A percentile compares a stretch with the other conserved stretches of the same genome.
Conservation (phyloP, 2,329 filamentous ascomycete genomes). For the Neonectria coccinea region DNA sequence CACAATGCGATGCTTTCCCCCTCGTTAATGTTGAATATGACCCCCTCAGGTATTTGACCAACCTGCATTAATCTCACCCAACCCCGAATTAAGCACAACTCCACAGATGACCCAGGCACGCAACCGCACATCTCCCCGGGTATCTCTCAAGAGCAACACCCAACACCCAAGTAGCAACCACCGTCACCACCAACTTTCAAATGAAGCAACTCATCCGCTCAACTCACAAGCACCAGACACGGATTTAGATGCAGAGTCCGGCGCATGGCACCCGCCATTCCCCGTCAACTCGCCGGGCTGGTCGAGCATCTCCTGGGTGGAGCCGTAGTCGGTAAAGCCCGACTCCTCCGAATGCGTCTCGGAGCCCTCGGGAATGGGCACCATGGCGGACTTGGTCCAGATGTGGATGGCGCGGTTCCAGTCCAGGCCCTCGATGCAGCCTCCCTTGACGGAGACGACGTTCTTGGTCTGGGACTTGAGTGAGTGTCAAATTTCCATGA, state of each 20-base stretch:
- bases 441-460: slow-evolving; percentile 74
- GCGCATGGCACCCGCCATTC: slow-evolving; percentile 45
- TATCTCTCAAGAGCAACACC: slow-evolving; percentile 21
- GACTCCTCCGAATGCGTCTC: slow-evolving; percentile 69
- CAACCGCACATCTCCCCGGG: slow-evolving; percentile 23
- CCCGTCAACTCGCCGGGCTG: slow-evolving; percentile 57
- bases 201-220: slow-evolving; percentile 21
- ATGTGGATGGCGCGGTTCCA: slow-evolving; percentile 73
- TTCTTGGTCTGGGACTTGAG: slow-evolving; percentile 60
- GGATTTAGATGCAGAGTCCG: not conserved
- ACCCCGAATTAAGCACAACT: slow-evolving; percentile 11
- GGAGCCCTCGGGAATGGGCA: slow-evolving; percentile 74
- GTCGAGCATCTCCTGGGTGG: slow-evolving; percentile 60
- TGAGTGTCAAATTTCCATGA: slow-evolving; percentile 29
- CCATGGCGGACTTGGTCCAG: slow-evolving; percentile 75
- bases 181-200: not conserved
- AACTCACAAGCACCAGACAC: slow-evolving; percentile 20
- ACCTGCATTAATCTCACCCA: slow-evolving; percentile 5
- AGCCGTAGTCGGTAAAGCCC: slow-evolving; percentile 56
- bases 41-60: not conserved
- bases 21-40: not conserved
- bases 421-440: slow-evolving; percentile 72
- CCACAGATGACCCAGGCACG: slow-evolving; percentile 22
- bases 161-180: slow-evolving; percentile 7
- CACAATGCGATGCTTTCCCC: not conserved